Evolutionary conservation across 1,284 basidiomycete species (phyloP), one percentile per base, ranked within the genome.

Genomic region (Rhodotorula sp.): DNA sequence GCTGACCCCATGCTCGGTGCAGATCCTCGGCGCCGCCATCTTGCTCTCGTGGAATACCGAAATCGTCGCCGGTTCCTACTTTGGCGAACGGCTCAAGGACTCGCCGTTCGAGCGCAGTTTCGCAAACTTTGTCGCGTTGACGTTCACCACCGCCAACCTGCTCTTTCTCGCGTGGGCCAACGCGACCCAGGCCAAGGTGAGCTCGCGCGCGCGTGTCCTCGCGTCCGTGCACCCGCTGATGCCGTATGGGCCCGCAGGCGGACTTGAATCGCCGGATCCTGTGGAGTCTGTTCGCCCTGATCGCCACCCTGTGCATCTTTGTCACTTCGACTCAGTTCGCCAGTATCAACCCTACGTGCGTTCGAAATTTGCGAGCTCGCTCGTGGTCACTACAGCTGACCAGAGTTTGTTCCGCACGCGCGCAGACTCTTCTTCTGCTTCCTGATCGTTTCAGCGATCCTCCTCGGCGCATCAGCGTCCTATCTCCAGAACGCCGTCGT

Each of bases 401-500:
- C 18, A 21, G 14, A 18, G 10, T 26, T 10, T 29, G 39, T 29
- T 49, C 8, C 58, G 21, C 43, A 18, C n/a, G 18, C n/a, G 20
- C 34, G 12, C 62, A 71, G 67, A 23, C 48, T 75, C 49, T 78
- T 79, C 71, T 78, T 77, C 70, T 3, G 58, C 51, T 57, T 71
- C 48, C 69, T 79, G 15, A 71, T 78, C 58, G 6, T 58, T 39
- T 65, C 64, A 7, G 71, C 69, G 10, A 18, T 78, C 39, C 26
- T 75, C 21, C 69, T 75, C 23, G 62, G 75, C 8, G 75, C 68
- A 0, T 71, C 67, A 4, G 71, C 77, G 0, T 76, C 77, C 0
- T 77, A 75, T 58, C 69, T 78, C 1, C 77, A 78, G 62, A 75
- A 77, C 49, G 77, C 75, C 7, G 67, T 75, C 29, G 78, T 79